Conservation (phyloP, 768 basidiomycete genomes). For the Pleurotus ostreatus region DNA sequence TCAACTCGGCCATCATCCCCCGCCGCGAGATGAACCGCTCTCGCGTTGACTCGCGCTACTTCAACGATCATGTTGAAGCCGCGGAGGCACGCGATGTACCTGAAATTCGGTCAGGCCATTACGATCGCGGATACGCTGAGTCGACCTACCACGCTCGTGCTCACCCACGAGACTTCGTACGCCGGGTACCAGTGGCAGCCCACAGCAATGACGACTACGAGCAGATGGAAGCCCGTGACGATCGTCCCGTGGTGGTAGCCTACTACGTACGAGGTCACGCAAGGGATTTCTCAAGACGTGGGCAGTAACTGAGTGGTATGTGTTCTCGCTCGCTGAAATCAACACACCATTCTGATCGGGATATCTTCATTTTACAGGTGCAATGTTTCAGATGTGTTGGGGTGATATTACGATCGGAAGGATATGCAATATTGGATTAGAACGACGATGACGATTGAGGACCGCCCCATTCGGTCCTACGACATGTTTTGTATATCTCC, state of each 20-base stretch:
- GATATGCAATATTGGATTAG: neutral
- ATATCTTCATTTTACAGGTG: too few species aligned
- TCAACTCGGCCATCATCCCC: conserved; percentile 8
- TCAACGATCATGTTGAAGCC: conserved; percentile 5
- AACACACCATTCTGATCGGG: neutral
- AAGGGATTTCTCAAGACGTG: conserved; percentile 2
- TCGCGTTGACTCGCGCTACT: neutral
- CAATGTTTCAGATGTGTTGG: too few species aligned
- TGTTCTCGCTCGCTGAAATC: neutral
- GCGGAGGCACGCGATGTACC: neutral
- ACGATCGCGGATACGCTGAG: conserved; percentile 7
- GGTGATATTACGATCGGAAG: neutral
- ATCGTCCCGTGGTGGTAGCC: neutral
- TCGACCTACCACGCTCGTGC: conserved; percentile 6
- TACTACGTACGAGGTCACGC: conserved; percentile 4
- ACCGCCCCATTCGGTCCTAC: neutral
- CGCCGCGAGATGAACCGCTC: conserved; percentile 5
- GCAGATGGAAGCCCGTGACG: conserved; percentile 1
- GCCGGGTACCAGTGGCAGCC: neutral
- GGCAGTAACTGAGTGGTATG: conserved; percentile 2
- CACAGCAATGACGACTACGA: neutral
- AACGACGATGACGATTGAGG: conserved; percentile 5
- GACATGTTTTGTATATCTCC: neutral
- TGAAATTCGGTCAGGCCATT: conserved; percentile 1
- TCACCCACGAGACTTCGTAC: conserved; percentile 2